Base-by-base conservation (phyloP, 257 asterid species). In the Solanum megistacrolobum region DNA sequence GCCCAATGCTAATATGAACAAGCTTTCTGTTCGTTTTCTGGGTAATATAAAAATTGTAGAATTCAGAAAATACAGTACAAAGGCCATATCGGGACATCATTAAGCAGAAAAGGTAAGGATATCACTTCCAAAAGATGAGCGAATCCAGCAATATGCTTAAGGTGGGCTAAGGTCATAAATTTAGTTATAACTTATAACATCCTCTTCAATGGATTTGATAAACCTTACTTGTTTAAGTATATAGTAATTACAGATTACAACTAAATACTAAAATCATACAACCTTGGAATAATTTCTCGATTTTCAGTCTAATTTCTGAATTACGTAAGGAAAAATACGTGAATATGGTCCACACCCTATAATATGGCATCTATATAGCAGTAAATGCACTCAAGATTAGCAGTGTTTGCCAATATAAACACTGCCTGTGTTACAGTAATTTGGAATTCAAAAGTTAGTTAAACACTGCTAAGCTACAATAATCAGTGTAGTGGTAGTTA, bases 1-100 rank as follows among this genome's bases (percentile, higher is more conserved):
- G 90, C 89, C 99, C 99, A 85, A 96, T 46, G 86, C 95, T 92
- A 55, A 96, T 85, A 90, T 97, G 99, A 36, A 97, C 99, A 87
- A 97, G 92, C 92, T 93, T 92, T 91, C 96, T 88, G 60, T 76
- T 43, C 11, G 92, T 88, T 88, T 91, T 90, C 97, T 93, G 75
- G 91, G 75, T 34, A 83, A 29, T 85, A 34, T 4, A 52, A 87
- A 84, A 72, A 48, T 87, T 89, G 74, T 58, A 27, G 83, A 25
- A 39, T 52, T 69, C 7, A 31, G 78, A 79, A 86, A 72, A 55
- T 55, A 58, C 35, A 55, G 20, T 23, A 65, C 14, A 34, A 85
- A 46, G 35, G 34, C 34, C 73, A 60, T 21, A 73, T 18, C 29
- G 32, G 58, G 62, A 81, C 39, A 27, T 27, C 66, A 81, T 9